phyloP scores from a whole-genome alignment of 2,329 filamentous ascomycete genomes.

The Epicoccum nigrum region DNA sequence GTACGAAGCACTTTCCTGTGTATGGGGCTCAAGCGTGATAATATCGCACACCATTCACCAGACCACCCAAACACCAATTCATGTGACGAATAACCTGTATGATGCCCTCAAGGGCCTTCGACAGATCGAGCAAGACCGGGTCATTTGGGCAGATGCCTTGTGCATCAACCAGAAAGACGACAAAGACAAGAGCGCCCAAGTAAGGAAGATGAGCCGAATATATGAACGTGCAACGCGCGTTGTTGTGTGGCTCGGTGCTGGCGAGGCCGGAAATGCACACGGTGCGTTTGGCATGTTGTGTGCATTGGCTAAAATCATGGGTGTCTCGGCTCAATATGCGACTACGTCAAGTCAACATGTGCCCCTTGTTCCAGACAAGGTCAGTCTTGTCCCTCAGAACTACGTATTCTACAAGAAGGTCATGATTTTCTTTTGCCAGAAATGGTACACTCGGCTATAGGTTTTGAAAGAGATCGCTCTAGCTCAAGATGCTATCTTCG shows the following conservation, averaged over 20 bases:
- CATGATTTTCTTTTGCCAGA: conserved; percentile 9
- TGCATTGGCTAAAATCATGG: neutral
- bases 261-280: conserved; percentile 2
- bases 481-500: conserved; percentile 17
- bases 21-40: conserved; percentile 15
- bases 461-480: conserved; percentile 21
- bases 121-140: neutral
- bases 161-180: conserved; percentile 26
- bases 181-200: conserved; percentile 19
- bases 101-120: conserved; percentile 18
- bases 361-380: neutral
- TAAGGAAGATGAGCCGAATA: conserved; percentile 18
- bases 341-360: neutral
- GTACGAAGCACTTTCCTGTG: conserved; percentile 25
- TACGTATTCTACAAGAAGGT: neutral
- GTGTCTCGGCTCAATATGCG: neutral
- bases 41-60: neutral
- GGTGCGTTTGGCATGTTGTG: conserved; percentile 4
- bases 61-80: neutral
- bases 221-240: conserved; percentile 15
- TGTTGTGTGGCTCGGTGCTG: conserved; percentile 18
- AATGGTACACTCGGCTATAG: conserved; percentile 15
- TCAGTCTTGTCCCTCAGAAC: neutral
- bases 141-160: conserved; percentile 22
- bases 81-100: conserved; percentile 12